Base-by-base conservation (phyloP, 2,329 filamentous ascomycete genomes). In the Alternaria sp. region DNA sequence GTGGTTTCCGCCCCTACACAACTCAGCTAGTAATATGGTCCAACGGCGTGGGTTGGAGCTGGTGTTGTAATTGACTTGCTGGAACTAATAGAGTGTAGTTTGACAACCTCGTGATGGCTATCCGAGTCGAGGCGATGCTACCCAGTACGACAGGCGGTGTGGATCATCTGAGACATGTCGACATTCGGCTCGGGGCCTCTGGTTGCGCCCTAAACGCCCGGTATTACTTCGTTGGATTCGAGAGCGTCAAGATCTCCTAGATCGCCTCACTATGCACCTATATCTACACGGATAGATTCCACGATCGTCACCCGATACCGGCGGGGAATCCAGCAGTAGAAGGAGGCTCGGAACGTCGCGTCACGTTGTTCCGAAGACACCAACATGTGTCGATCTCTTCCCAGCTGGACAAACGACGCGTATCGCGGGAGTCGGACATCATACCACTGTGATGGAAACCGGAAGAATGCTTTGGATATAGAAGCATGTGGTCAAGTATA, bases 241-340 rank as follows among this genome's bases (percentile, higher is more conserved):
- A 28, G 15, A 23, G 49, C 49, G 2, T 25, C 49, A 8, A 5
- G 21, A 19, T 52, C 19, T 40, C 28, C 30, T 52, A 52, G 30
- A 25, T 52, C 49, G 49, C 49, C 49, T 52, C 49, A 52, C 49
- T 52, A 52, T 52, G 28, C 49, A 52, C 32, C 19, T 23, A 9
- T n/a, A 21, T 40, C 17, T 17, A 36, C 5, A 52, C n/a, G 30
- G 19, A 23, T 19, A 10, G 28, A 36, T 32, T 17, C 19, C 19
- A 52, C 12, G 49, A 52, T 52, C 28, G 30, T 52, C 49, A 52
- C 19, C 49, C 49, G 49, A 52, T 52, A 52, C 49, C 49, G 49
- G 49, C 28, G 19, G 21, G 13, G 6, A n/a, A n/a, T 17, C 49
- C 49, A 23, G 30, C 49, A 36, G 30, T 40, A 40, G 28, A 40